Evolutionary conservation across 148 eudicot genomes (phyloP).

Genomic region (Vaccinium darrowii): DNA sequence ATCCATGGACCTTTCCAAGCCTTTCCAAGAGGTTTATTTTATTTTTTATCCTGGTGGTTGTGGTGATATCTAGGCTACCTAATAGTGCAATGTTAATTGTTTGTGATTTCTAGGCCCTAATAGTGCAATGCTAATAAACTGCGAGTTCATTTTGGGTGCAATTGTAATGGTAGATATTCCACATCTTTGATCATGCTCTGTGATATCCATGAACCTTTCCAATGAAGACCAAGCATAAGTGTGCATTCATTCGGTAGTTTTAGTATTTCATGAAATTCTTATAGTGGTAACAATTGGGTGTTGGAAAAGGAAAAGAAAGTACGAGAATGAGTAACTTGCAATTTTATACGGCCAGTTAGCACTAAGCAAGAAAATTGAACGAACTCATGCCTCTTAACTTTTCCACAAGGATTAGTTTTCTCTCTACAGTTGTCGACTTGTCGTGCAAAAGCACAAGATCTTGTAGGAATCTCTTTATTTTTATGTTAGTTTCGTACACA

Average conservation of each 20-base stretch:
- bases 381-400: no score
- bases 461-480: no score
- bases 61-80: background rate
- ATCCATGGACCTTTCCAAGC: background rate
- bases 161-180: background rate
- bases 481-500: no score
- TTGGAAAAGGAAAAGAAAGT: no score
- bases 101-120: no score
- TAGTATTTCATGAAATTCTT: background rate
- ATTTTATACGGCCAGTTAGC: no score
- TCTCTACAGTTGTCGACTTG: no score
- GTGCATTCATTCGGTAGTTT: background rate
- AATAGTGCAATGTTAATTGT: no score
- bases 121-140: background rate
- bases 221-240: background rate
- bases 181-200: background rate
- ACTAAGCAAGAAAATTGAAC: no score
- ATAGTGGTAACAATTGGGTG: background rate
- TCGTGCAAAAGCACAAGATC: no score
- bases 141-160: background rate
- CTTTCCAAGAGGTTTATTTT: background rate
- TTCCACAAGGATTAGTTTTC: no score
- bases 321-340: no score
- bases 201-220: background rate
- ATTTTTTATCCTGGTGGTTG: background rate